Percentiles rank a stretch among this genome's conserved stretches.
These are phyloP conservation scores for Limtongia smithiae DNA, from an alignment of 805 yeast genomes.

Conservation along the genomic window DNA sequence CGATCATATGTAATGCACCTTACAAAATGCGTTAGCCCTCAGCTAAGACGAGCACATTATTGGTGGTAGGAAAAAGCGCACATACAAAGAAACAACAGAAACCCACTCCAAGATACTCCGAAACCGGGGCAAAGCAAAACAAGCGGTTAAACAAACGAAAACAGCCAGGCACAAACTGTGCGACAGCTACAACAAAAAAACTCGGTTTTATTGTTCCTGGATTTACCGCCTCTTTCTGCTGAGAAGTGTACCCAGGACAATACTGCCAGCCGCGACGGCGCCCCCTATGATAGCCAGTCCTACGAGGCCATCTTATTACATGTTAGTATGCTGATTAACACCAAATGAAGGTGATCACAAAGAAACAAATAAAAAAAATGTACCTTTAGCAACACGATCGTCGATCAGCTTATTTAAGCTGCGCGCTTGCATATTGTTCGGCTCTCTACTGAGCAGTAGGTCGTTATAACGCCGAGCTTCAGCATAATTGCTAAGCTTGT, in stretches of 20 bases:
- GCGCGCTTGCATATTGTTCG: slow-evolving; percentile 74
- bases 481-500: slow-evolving; percentile 79
- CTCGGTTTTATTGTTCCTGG: neutral
- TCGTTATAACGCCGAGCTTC: slow-evolving; percentile 85
- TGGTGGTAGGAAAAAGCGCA: too few species aligned
- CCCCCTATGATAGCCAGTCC: slow-evolving; percentile 89
- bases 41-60: too few species aligned
- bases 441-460: slow-evolving; percentile 71
- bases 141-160: too few species aligned
- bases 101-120: too few species aligned
- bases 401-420: slow-evolving; percentile 73
- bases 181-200: neutral
- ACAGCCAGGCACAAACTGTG: too few species aligned
- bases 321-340: neutral
- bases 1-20: too few species aligned
- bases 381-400: slow-evolving; percentile 65
- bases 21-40: too few species aligned
- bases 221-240: slow-evolving; percentile 11
- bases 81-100: too few species aligned
- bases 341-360: neutral
- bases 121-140: too few species aligned
- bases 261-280: slow-evolving; percentile 78
- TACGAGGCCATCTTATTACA: slow-evolving; percentile 65
- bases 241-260: slow-evolving; percentile 42
- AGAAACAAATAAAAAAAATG: slow-evolving; percentile 17